Base-by-base conservation (phyloP, 768 basidiomycete genomes). In the Tulasnella sp. region DNA sequence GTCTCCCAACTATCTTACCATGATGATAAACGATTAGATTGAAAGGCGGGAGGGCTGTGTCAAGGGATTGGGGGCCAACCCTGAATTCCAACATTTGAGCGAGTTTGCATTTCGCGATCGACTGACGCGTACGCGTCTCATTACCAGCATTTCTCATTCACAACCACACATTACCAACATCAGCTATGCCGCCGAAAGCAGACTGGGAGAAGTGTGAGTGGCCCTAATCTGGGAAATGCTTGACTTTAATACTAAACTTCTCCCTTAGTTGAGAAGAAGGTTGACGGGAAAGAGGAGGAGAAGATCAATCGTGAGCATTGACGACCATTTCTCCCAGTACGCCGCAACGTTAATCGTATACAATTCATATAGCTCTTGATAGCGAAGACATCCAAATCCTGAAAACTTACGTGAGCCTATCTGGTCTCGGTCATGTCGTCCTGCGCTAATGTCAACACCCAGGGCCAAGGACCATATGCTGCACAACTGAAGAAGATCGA, bases 381-480 rank as follows among this genome's bases (percentile, higher is more conserved):
- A 95, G 97, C 67, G 92, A 90, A 65, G 96, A 98, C 70, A 99
- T 99, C 52, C 95, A 98, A 71, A 96, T 99, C 65, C 82, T 99
- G 64, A 96, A 97, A 77, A 99, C 95, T 61, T 98, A 98, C 72
- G 95, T 91, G 72, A 58, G 72, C 64, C 43, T n/a, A n/a, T 11
- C 13, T 19, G 23, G 51, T 34, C 27, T 19, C 26, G 8, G n/a
- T 38, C 7, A 38, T 38, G 34, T 38, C 34, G 5, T 38, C 7
- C 34, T 38, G 34, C 58, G 5, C 51, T 41, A 17, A 34, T 47
- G 17, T 29, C 21, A 29, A 26, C 51, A 4, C 32, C 4, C 69
- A 98, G 93, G 95, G 96, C 56, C 95, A 97, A 88, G 96, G 96
- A 59, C 94, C 96, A 58, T 99, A 99, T 69, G 93, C 93, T 0